A percentile compares a stretch with the other conserved stretches of the same genome.
Evolutionary conservation across 148 eudicot genomes (phyloP).

Genomic region (Amaranthus palmeri): DNA sequence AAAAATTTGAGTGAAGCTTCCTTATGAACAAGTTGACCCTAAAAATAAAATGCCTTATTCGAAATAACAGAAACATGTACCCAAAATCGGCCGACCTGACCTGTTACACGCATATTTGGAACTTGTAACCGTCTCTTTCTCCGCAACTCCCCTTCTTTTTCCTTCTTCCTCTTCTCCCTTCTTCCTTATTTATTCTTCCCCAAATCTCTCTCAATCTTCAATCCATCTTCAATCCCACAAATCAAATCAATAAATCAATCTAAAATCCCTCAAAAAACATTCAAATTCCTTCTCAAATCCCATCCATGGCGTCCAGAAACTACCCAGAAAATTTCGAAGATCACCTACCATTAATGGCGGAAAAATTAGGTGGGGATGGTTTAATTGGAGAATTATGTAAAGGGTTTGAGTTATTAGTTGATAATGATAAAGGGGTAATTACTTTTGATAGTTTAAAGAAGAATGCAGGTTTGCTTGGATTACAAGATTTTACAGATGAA

Average conservation of each 20-base stretch:
- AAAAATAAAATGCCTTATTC: too few species aligned
- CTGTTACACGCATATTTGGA: not conserved
- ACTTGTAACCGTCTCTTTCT: constrained; percentile 16
- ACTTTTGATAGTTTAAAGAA: constrained; percentile 69
- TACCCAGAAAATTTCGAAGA: constrained; percentile 39
- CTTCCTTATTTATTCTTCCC: not conserved
- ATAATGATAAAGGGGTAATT: constrained; percentile 56
- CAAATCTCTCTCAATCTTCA: not conserved
- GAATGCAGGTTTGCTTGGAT: constrained; percentile 52
- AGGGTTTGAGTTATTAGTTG: constrained; percentile 62
- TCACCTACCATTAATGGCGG: constrained; percentile 57
- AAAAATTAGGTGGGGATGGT: constrained; percentile 77
- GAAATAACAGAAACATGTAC: too few species aligned
- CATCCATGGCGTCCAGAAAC: constrained; percentile 23
- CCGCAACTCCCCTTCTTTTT: constrained; percentile 18
- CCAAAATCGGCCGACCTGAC: too few species aligned
- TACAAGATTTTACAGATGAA: constrained; percentile 51
- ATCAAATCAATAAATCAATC: too few species aligned
- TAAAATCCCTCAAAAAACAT: not conserved
- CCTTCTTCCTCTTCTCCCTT: too few species aligned
- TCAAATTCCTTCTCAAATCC: not conserved
- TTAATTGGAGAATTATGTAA: constrained; percentile 68
- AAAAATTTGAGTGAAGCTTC: too few species aligned
- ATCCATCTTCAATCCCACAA: not conserved
- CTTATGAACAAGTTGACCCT: too few species aligned